Conservation (phyloP, 306 rosid species). For the Medicago arabica region DNA sequence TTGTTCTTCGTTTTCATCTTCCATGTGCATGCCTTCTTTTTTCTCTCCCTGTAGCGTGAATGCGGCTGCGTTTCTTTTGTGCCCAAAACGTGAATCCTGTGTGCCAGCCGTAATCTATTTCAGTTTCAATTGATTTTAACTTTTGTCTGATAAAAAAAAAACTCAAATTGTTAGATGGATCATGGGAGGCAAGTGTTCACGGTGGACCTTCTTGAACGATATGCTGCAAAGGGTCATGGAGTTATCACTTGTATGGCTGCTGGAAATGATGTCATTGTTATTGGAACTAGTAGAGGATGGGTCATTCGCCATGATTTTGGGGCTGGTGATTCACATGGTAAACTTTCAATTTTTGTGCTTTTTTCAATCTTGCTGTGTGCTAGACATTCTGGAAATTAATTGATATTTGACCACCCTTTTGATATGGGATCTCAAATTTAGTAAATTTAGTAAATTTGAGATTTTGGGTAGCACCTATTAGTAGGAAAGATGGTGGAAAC, state of each 20-base stretch:
- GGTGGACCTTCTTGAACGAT: conserved; percentile 90
- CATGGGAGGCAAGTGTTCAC: conserved; percentile 84
- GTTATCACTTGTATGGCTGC: conserved; percentile 91
- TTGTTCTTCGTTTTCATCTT: too few relatives aligned
- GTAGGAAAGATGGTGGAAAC: too few relatives aligned
- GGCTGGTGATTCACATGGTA: conserved; percentile 81
- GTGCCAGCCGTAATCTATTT: too few relatives aligned
- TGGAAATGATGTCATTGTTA: conserved; percentile 84
- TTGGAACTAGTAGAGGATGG: conserved; percentile 98
- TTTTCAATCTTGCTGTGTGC: conserved; percentile 11
- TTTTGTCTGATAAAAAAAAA: background rate
- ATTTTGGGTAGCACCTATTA: too few relatives aligned
- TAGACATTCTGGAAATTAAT: background rate
- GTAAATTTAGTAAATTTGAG: too few relatives aligned
- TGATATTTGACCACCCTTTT: conserved; percentile 17
- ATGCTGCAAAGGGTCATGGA: conserved; percentile 92
- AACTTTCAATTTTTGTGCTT: conserved; percentile 23
- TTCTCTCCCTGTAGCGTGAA: too few relatives aligned
- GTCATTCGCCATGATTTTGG: conserved; percentile 95
- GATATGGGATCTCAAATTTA: conserved; percentile 13
- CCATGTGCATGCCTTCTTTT: too few relatives aligned
- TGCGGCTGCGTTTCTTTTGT: too few relatives aligned
- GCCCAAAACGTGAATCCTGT: too few relatives aligned
- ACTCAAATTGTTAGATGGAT: conserved; percentile 61
- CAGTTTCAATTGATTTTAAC: background rate